These are phyloP conservation scores for Artemisia annua DNA, from an alignment of 129 eudicot species.

Conservation along the genomic window DNA sequence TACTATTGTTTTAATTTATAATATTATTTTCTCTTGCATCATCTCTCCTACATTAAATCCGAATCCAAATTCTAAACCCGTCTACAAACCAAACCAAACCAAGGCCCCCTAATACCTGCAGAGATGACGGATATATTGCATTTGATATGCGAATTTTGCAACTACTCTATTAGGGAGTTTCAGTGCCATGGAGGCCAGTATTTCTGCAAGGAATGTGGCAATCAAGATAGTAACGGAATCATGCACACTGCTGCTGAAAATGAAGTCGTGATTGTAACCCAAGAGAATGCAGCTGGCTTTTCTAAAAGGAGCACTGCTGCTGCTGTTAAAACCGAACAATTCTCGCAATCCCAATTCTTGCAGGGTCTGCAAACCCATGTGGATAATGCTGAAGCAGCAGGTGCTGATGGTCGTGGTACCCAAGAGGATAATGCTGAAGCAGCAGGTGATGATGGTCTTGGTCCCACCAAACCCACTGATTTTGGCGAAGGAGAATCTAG, in stretches of 20 bases:
- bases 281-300: constrained; percentile 21
- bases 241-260: constrained; percentile 50
- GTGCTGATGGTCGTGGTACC: constrained; percentile 46
- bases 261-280: constrained; percentile 36
- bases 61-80: too few species aligned
- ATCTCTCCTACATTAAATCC: too few species aligned
- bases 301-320: constrained; percentile 27
- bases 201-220: constrained; percentile 57
- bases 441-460: constrained; percentile 31
- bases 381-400: constrained; percentile 21
- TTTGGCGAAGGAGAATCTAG: constrained; percentile 39
- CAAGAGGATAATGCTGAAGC: constrained; percentile 17
- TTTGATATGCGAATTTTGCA: constrained; percentile 49
- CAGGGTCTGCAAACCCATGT: constrained; percentile 25
- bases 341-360: constrained; percentile 54
- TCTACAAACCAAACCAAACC: too few species aligned
- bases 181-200: constrained; percentile 55
- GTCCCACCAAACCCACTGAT: constrained; percentile 59
- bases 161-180: constrained; percentile 35
- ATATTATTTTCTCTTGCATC: too few species aligned
- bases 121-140: constrained; percentile 35
- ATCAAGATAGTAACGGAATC: constrained; percentile 48
- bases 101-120: too few species aligned
- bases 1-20: too few species aligned
- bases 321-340: constrained; percentile 29